Evolutionary conservation across 495 filamentous ascomycete genomes (phyloP).

Genomic region (Cryomyces minteri): DNA sequence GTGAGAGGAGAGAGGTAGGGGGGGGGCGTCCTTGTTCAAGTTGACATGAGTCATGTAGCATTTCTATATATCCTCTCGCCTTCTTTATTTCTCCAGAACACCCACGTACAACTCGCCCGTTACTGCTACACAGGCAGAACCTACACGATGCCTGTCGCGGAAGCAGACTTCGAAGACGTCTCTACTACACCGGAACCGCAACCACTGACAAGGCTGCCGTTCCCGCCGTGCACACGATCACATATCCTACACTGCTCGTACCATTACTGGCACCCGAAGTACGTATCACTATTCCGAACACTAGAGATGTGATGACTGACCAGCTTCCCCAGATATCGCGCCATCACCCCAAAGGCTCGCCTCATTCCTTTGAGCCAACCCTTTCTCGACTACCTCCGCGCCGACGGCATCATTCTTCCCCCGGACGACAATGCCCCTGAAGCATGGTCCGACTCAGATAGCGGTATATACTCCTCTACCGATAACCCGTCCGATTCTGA

Average conservation of each 20-base stretch:
- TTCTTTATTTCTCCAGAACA: not conserved
- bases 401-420: slow-evolving; percentile 83
- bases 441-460: slow-evolving; percentile 21
- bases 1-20: not conserved
- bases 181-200: not conserved
- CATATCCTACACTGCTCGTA: slow-evolving; percentile 93
- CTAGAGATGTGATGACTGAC: not conserved
- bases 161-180: not conserved
- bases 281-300: slow-evolving; percentile 12
- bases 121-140: not conserved
- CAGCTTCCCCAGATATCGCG: slow-evolving; percentile 42
- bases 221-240: slow-evolving; percentile 60
- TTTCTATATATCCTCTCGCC: not conserved
- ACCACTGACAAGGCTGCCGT: slow-evolving; percentile 34
- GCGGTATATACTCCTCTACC: slow-evolving; percentile 21
- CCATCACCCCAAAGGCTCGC: slow-evolving; percentile 64
- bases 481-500: slow-evolving; percentile 23
- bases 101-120: not conserved
- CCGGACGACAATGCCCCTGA: slow-evolving; percentile 28
- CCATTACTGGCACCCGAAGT: slow-evolving; percentile 74
- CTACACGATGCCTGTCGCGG: not conserved
- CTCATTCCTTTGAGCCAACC: slow-evolving; percentile 53
- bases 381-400: slow-evolving; percentile 75
- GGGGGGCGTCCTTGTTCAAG: not conserved
- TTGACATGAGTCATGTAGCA: not conserved